These are phyloP conservation scores for Cystobasidium onofrii DNA, from an alignment of 768 basidiomycete genomes.

Conservation along the genomic window DNA sequence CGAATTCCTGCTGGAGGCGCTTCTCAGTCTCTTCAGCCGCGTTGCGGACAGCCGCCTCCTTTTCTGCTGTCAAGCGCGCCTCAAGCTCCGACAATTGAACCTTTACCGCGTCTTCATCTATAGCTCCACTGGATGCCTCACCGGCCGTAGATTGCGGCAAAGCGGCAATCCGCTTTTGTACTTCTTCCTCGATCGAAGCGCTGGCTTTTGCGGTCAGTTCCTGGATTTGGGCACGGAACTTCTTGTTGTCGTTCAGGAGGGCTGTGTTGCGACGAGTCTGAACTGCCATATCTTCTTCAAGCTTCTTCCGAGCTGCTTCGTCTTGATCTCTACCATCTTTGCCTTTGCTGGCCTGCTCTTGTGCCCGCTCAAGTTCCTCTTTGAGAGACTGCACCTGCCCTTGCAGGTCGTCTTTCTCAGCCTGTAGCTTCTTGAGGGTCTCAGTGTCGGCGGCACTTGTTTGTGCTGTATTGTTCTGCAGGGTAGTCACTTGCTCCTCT, in stretches of 20 bases:
- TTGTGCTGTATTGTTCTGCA: constrained; percentile 23
- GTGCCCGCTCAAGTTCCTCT: constrained; percentile 42
- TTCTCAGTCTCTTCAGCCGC: constrained; percentile 30
- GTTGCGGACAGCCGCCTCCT: constrained; percentile 32
- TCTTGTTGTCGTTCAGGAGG: constrained; percentile 35
- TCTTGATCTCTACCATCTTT: constrained; percentile 39
- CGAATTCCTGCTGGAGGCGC: constrained; percentile 24
- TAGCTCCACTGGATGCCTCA: constrained; percentile 26
- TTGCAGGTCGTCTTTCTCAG: constrained; percentile 47
- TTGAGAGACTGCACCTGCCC: constrained; percentile 42
- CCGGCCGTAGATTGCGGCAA: constrained; percentile 31
- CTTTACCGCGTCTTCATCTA: constrained; percentile 23
- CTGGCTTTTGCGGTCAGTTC: constrained; percentile 42
- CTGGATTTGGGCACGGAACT: constrained; percentile 46
- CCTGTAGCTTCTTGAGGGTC: constrained; percentile 44
- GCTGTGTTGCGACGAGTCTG: background rate
- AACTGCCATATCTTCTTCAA: constrained; percentile 41
- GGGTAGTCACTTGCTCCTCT: constrained; percentile 40
- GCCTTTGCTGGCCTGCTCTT: constrained; percentile 44
- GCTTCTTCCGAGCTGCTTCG: constrained; percentile 48
- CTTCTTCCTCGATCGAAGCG: constrained; percentile 43
- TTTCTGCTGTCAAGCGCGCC: constrained; percentile 16
- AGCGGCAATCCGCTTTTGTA: constrained; percentile 48
- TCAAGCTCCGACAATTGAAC: constrained; percentile 31
- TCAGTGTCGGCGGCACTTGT: background rate